Evolutionary conservation across 352 stramenopile genomes (phyloP).

Genomic region (Elongisporangium undulatum): DNA sequence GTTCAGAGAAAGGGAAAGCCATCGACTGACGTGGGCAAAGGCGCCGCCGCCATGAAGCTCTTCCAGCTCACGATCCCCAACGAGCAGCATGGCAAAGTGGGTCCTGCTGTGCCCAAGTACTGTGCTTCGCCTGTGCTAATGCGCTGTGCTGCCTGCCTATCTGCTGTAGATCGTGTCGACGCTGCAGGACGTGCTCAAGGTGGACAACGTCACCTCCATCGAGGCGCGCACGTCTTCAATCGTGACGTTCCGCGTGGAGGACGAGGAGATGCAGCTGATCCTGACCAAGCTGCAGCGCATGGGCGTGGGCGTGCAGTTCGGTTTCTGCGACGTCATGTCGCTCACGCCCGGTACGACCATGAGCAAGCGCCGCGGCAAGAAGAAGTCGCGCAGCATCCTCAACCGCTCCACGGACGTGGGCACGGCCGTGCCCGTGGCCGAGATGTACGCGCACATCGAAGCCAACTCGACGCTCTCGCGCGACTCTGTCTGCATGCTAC

Average conservation of each 20-base stretch:
- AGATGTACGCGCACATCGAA: constrained; percentile 87
- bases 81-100: constrained; percentile 71
- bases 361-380: constrained; percentile 34
- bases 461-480: constrained; percentile 74
- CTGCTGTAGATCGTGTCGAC: constrained; percentile 54
- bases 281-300: constrained; percentile 79
- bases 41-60: constrained; percentile 62
- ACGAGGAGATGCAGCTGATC: constrained; percentile 81
- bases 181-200: constrained; percentile 79
- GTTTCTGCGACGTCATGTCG: constrained; percentile 88
- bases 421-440: constrained; percentile 76
- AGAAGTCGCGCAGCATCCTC: constrained; percentile 62
- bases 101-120: neutral
- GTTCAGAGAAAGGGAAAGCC: too few species aligned
- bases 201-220: constrained; percentile 82
- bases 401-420: constrained; percentile 77
- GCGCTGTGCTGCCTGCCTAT: neutral
- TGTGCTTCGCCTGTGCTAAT: neutral
- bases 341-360: constrained; percentile 81
- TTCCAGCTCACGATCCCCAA: constrained; percentile 87
- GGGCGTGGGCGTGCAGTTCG: constrained; percentile 81
- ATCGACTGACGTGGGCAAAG: neutral
- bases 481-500: constrained; percentile 80
- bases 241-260: constrained; percentile 82
- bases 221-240: constrained; percentile 84